These are phyloP conservation scores for Allodekkera sacchari DNA, from an alignment of 805 yeast species.

Conservation along the genomic window DNA sequence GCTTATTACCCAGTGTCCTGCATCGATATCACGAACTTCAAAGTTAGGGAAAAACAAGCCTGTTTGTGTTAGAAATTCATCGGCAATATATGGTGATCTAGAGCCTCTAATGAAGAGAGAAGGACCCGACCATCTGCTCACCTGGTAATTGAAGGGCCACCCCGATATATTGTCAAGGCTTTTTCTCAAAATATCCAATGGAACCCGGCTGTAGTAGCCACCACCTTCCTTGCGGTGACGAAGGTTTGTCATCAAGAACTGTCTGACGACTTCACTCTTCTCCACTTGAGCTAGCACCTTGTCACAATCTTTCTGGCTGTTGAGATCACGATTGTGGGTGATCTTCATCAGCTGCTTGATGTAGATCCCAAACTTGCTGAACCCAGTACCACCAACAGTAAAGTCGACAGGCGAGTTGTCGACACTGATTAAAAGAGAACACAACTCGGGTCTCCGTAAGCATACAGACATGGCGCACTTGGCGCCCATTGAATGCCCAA, in stretches of 20 bases:
- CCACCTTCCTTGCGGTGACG: conserved; percentile 27
- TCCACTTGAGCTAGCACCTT: conserved; percentile 56
- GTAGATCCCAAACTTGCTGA: conserved; percentile 53
- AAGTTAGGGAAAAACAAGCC: conserved; percentile 75
- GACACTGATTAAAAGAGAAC: conserved; percentile 60
- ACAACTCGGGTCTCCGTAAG: conserved; percentile 54
- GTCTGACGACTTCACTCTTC: conserved; percentile 50
- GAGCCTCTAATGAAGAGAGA: conserved; percentile 75
- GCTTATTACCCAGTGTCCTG: conserved; percentile 91
- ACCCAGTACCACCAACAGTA: conserved; percentile 32
- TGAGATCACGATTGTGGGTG: conserved; percentile 34
- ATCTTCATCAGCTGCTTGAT: conserved; percentile 55
- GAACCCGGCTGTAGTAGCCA: conserved; percentile 46
- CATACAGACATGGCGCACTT: conserved; percentile 86
- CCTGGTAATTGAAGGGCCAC: conserved; percentile 62
- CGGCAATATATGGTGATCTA: conserved; percentile 69
- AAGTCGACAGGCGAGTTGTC: conserved; percentile 85
- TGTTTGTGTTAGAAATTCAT: conserved; percentile 65
- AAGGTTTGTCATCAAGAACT: conserved; percentile 69
- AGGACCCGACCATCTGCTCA: conserved; percentile 58
- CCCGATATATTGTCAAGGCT: conserved; percentile 60
- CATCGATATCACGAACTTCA: conserved; percentile 62
- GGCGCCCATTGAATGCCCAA: conserved; percentile 92
- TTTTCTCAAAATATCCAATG: conserved; percentile 60
- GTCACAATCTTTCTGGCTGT: conserved; percentile 60